Base-by-base conservation (phyloP, 208 protist genomes). In the Trypanosoma grayi region DNA sequence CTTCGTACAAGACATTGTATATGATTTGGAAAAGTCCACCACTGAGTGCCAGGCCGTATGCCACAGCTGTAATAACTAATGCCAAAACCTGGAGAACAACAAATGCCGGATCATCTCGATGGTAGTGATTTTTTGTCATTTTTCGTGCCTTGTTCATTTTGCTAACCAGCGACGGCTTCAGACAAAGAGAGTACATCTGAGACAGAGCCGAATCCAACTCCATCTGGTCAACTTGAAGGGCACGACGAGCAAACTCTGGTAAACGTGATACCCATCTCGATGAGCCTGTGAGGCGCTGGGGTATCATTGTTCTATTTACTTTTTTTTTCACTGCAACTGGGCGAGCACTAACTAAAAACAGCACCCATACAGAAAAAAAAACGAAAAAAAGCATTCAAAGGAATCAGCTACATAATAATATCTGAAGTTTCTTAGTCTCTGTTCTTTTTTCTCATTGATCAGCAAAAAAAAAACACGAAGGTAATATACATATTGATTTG, bases 91-190 rank as follows among this genome's bases (percentile, higher is more conserved):
- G 93, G 24, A 99, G 64, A 43, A 98, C 92, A 25, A 98, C 60
- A 73, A 98, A 98, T 0, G 95, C 97, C 10, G 97, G 97, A 64
- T 98, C 97, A 75, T 99, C 97, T 39, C 97, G 82, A 33, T 97
- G 89, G 81, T 97, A 98, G 60, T 98, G 96, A 54, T 98, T 97
- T 79, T 98, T 98, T 25, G 97, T 98, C 81, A 98, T 93, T 76
- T 92, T 95, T 24, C 88, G 79, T 24, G 85, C 84, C 30, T 75
- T 84, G 61, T 87, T 92, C 83, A 92, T 89, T 66, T 90, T 91
- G 60, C 75, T 88, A 41, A 94, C 89, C n/a, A 90, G 56, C 0
- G 83, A 88, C 6, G 92, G 92, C 18, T 79, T 77, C 25, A 79
- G 71, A 47, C 78, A 85, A 40, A 97, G 72, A 7, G 79, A 90